Conservation (phyloP, 345 rosid species). For the Eucalyptus shirleyi region DNA sequence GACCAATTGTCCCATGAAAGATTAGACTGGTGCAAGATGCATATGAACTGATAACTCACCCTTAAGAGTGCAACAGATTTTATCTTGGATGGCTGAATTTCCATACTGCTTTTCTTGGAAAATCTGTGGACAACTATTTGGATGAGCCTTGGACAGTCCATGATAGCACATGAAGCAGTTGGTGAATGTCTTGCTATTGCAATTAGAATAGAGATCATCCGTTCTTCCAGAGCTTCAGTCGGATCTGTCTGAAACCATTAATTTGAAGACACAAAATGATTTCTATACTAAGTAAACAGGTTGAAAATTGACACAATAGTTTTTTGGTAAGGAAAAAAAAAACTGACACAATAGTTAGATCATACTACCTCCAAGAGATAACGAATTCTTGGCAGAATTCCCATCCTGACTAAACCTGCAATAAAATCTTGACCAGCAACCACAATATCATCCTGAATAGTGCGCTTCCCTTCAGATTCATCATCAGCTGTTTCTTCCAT, state of each 20-base stretch:
- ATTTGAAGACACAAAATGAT: background rate
- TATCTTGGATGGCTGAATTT: slow-evolving; percentile 43
- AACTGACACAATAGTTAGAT: background rate
- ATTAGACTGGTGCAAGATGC: background rate
- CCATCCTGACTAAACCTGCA: slow-evolving; percentile 93
- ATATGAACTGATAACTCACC: slow-evolving; percentile 21
- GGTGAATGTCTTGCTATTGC: slow-evolving; percentile 92
- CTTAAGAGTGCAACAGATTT: slow-evolving; percentile 52
- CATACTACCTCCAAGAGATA: slow-evolving; percentile 63
- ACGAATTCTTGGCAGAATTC: slow-evolving; percentile 55
- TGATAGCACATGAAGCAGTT: slow-evolving; percentile 54
- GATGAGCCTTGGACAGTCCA: slow-evolving; percentile 66
- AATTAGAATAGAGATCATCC: slow-evolving; percentile 45
- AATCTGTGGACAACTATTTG: slow-evolving; percentile 50
- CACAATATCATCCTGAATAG: slow-evolving; percentile 77
- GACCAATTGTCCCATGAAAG: background rate
- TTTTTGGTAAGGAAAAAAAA: too few relatives aligned
- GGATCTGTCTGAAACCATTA: slow-evolving; percentile 45
- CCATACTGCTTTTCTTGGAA: slow-evolving; percentile 20
- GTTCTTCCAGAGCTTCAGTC: slow-evolving; percentile 40
- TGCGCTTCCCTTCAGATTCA: slow-evolving; percentile 42
- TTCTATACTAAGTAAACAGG: background rate
- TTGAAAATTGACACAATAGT: background rate
- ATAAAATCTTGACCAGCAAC: slow-evolving; percentile 89
- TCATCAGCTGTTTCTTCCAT: slow-evolving; percentile 30